A percentile compares a stretch with the other conserved stretches of the same genome.
phyloP scores from a whole-genome alignment of 1,284 basidiomycete genomes.

The Lignosus rhinocerotis region DNA sequence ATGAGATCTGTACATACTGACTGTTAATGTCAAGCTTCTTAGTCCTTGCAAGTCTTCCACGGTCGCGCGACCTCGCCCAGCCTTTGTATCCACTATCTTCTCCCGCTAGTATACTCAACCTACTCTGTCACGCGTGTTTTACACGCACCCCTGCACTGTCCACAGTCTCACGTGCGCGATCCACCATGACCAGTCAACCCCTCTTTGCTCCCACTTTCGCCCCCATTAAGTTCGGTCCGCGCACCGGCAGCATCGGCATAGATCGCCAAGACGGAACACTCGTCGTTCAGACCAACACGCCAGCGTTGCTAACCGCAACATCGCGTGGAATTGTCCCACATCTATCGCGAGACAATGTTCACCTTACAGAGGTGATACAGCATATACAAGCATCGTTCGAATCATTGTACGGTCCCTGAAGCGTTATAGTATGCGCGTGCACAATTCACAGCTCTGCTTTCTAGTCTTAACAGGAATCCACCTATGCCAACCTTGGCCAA shows the following conservation, averaged over 20 bases:
- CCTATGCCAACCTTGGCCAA: slow-evolving; percentile 58
- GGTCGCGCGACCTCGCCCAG: not conserved
- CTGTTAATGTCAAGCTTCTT: not conserved
- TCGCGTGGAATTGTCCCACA: slow-evolving; percentile 76
- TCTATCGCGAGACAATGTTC: slow-evolving; percentile 64
- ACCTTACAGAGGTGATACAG: slow-evolving; percentile 46
- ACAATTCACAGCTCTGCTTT: not conserved
- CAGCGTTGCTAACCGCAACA: slow-evolving; percentile 59
- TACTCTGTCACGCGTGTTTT: slow-evolving; percentile 1
- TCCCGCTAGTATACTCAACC: slow-evolving; percentile 3
- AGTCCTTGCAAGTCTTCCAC: not conserved
- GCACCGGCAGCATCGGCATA: slow-evolving; percentile 18
- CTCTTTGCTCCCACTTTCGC: slow-evolving; percentile 8
- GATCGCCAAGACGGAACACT: slow-evolving; percentile 14
- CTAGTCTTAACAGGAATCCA: slow-evolving; percentile 60
- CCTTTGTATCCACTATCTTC: not conserved
- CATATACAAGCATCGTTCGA: slow-evolving; percentile 77
- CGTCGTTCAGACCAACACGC: slow-evolving; percentile 51
- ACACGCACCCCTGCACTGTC: slow-evolving; percentile 9
- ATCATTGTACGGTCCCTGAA: slow-evolving; percentile 64
- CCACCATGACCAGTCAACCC: slow-evolving; percentile 5
- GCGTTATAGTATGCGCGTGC: not conserved
- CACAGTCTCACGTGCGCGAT: not conserved
- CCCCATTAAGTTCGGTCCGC: slow-evolving; percentile 21
- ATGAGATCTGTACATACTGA: not conserved